phyloP scores from a whole-genome alignment of 495 filamentous ascomycete species.

The Daldinia loculata region DNA sequence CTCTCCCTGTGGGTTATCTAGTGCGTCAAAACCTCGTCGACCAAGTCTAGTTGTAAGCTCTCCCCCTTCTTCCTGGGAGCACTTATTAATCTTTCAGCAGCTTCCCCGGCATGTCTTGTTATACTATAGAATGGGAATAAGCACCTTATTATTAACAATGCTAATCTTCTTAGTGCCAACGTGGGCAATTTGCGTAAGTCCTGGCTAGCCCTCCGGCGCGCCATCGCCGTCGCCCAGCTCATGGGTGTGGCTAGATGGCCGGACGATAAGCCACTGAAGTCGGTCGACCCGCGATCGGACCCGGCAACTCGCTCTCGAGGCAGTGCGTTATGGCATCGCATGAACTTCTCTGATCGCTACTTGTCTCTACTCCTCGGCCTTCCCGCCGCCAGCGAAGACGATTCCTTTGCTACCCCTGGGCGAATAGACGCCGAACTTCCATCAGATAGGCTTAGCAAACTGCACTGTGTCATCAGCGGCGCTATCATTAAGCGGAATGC shows the following conservation, averaged over 20 bases:
- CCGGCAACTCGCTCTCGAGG: constrained; percentile 36
- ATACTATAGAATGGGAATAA: background rate
- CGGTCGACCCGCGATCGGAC: constrained; percentile 40
- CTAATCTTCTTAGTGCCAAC: constrained; percentile 39
- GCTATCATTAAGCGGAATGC: constrained; percentile 56
- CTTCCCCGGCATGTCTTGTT: too few relatives aligned
- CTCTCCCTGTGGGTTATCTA: too few relatives aligned
- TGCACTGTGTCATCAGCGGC: constrained; percentile 48
- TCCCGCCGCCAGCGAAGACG: constrained; percentile 47
- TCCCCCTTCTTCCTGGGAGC: too few relatives aligned
- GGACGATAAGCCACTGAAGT: constrained; percentile 44
- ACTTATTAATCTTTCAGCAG: background rate
- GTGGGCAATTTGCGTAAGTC: constrained; percentile 57
- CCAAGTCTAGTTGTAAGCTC: too few relatives aligned
- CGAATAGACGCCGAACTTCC: constrained; percentile 41
- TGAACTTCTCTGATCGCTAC: constrained; percentile 47
- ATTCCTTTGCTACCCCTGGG: constrained; percentile 47
- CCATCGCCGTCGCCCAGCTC: constrained; percentile 54
- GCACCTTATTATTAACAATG: background rate
- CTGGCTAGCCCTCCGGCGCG: constrained; percentile 55
- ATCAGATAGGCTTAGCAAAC: constrained; percentile 46
- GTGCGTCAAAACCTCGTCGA: too few relatives aligned
- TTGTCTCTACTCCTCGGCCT: constrained; percentile 54
- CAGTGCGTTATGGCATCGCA: constrained; percentile 47
- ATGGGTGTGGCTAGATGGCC: constrained; percentile 52